phyloP scores from a whole-genome alignment of 139 green algal genomes.

The Dunaliella primolecta region DNA sequence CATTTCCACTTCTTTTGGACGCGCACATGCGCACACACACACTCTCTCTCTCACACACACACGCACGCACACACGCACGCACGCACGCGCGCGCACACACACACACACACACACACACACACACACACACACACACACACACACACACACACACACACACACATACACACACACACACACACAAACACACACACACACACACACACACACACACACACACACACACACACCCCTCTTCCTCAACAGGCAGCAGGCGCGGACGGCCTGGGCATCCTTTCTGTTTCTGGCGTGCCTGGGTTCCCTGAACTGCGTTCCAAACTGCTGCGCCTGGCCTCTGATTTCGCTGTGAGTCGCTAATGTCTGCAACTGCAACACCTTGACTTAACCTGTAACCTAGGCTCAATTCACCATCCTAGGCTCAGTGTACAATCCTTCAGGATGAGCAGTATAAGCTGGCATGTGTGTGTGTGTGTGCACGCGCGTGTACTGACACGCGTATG shows the following conservation, averaged over 20 bases:
- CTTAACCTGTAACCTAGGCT: too few relatives aligned
- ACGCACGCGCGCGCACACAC: background rate
- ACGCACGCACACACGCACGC: background rate
- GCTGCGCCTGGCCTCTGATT: conserved; percentile 46
- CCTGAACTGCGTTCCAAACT: conserved; percentile 33
- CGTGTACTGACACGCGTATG: too few relatives aligned
- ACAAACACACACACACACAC: background rate
- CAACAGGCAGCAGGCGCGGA: conserved; percentile 55
- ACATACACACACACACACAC: too few relatives aligned
- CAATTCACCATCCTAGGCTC: too few relatives aligned
- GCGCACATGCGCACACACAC: too few relatives aligned
- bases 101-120: conserved; percentile 4
- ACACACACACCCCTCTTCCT: too few relatives aligned
- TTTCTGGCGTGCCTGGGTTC: conserved; percentile 48
- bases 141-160: too few relatives aligned
- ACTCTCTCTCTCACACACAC: background rate
- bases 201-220: background rate
- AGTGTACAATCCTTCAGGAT: too few relatives aligned
- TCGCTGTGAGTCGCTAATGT: conserved; percentile 62
- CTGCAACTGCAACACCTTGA: too few relatives aligned
- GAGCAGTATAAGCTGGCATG: too few relatives aligned
- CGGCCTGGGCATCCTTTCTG: conserved; percentile 58
- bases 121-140: background rate
- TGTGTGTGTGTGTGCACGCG: too few relatives aligned
- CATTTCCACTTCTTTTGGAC: too few relatives aligned